Conservation (phyloP, 2,329 filamentous ascomycete genomes). For the Ophiostoma sp. region DNA sequence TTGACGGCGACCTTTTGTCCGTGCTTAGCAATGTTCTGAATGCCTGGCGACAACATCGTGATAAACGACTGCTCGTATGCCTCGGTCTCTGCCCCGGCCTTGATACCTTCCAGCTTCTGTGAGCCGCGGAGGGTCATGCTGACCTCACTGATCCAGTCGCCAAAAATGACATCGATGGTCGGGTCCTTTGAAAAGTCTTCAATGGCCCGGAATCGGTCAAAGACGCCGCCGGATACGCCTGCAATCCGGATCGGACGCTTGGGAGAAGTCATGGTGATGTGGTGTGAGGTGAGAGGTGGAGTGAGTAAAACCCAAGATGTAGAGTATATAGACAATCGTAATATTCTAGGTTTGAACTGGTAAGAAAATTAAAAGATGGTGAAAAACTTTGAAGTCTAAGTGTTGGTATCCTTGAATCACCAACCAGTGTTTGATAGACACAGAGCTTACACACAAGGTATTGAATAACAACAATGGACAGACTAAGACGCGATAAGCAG, state of each 20-base stretch:
- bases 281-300: neutral
- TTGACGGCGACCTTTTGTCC: constrained; percentile 14
- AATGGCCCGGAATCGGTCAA: constrained; percentile 16
- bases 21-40: constrained; percentile 8
- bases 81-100: neutral
- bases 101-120: constrained; percentile 5
- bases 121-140: constrained; percentile 3
- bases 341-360: too few species aligned
- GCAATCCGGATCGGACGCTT: constrained; percentile 5
- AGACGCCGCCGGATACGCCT: constrained; percentile 5
- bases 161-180: constrained; percentile 11
- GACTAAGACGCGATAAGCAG: neutral
- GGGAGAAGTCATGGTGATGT: neutral
- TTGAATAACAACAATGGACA: too few species aligned
- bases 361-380: too few species aligned
- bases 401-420: too few species aligned
- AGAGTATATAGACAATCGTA: too few species aligned
- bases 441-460: too few species aligned
- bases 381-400: too few species aligned
- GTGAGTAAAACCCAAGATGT: neutral
- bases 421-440: too few species aligned
- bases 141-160: constrained; percentile 16
- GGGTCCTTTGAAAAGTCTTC: constrained; percentile 15
- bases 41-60: neutral
- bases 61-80: constrained; percentile 15